Evolutionary conservation across 805 yeast species (phyloP).

Genomic region (Cephaloascus albidus): DNA sequence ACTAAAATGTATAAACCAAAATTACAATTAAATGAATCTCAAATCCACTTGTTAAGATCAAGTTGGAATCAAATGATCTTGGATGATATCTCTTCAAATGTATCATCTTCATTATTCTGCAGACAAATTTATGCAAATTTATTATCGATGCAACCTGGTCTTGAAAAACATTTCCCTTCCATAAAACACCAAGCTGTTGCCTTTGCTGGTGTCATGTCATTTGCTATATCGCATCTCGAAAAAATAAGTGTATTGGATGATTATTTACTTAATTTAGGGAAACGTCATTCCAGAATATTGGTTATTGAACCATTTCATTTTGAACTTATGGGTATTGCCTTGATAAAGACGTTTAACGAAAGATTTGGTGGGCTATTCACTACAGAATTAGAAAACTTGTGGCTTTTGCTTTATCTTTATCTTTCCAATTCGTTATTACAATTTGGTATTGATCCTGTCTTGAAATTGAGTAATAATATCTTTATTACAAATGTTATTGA

Average conservation of each 20-base stretch:
- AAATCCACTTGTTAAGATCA: not conserved
- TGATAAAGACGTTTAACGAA: slow-evolving; percentile 59
- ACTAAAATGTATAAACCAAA: not conserved
- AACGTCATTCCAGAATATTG: slow-evolving; percentile 65
- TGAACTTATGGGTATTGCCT: slow-evolving; percentile 66
- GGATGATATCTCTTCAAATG: not conserved
- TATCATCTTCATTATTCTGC: slow-evolving; percentile 48
- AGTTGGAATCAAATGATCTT: not conserved
- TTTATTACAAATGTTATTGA: not conserved
- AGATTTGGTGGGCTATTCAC: slow-evolving; percentile 46
- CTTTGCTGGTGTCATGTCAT: slow-evolving; percentile 68
- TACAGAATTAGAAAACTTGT: slow-evolving; percentile 53
- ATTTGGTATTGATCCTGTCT: slow-evolving; percentile 42
- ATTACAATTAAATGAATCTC: not conserved
- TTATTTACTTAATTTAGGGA: slow-evolving; percentile 55
- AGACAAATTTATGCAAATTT: slow-evolving; percentile 69
- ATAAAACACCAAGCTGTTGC: slow-evolving; percentile 72
- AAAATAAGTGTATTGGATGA: slow-evolving; percentile 47
- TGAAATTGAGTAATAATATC: slow-evolving; percentile 16
- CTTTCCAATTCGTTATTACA: slow-evolving; percentile 60
- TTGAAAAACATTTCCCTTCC: slow-evolving; percentile 63
- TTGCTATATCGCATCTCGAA: slow-evolving; percentile 58
- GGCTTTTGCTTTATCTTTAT: slow-evolving; percentile 64
- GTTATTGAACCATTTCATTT: slow-evolving; percentile 64
- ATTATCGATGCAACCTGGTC: slow-evolving; percentile 45